Conservation (phyloP, 345 rosid genomes). For the Pseudoturritis turrita region DNA sequence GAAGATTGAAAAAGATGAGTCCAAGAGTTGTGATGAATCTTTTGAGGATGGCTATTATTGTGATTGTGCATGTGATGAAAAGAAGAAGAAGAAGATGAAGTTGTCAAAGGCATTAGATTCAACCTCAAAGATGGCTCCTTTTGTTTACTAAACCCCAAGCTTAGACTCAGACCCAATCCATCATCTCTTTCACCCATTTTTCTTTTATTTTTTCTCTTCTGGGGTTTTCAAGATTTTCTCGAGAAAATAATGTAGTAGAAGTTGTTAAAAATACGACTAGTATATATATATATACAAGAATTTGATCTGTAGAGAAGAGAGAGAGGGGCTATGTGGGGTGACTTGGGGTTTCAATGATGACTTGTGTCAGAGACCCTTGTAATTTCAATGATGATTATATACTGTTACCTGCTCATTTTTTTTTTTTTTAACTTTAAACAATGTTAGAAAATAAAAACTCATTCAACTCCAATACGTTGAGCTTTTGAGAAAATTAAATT, state of each 20-base stretch:
- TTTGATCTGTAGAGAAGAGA: conserved; percentile 22
- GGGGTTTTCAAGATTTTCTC: conserved; percentile 9
- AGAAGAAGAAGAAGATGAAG: conserved; percentile 29
- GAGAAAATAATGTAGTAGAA: conserved; percentile 23
- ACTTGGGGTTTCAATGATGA: conserved; percentile 48
- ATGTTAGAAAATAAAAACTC: neutral
- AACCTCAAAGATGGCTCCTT: conserved; percentile 41
- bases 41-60: neutral
- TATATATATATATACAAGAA: conserved; percentile 19
- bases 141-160: conserved; percentile 13
- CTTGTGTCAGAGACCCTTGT: conserved; percentile 50
- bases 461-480: conserved; percentile 16
- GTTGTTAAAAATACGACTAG: conserved; percentile 37
- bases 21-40: conserved; percentile 33
- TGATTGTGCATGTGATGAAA: conserved; percentile 30
- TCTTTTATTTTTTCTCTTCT: neutral
- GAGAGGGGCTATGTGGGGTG: conserved; percentile 16
- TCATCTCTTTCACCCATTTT: conserved; percentile 55
- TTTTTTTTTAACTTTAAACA: neutral
- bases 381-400: conserved; percentile 41
- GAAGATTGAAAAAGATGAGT: conserved; percentile 48
- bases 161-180: conserved; percentile 41
- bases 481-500: neutral
- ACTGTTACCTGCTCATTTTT: conserved; percentile 21
- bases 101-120: conserved; percentile 38